phyloP scores from a whole-genome alignment of 2,329 filamentous ascomycete genomes.

The Verticillium nonalfalfae region DNA sequence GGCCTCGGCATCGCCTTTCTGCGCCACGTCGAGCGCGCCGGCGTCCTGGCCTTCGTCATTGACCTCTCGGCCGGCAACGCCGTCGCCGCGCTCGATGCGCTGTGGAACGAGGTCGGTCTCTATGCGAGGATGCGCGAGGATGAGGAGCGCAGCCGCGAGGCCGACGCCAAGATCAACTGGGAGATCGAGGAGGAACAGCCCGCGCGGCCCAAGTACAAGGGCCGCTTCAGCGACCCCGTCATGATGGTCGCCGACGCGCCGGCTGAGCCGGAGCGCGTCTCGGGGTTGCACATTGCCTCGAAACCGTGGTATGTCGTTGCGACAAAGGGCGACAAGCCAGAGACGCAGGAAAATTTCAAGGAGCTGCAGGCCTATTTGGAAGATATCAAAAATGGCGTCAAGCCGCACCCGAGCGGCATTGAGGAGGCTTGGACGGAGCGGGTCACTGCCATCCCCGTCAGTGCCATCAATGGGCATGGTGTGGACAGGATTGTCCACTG shows the following conservation, averaged over 20 bases:
- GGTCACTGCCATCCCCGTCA: conserved; percentile 74
- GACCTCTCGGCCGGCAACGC: conserved; percentile 78
- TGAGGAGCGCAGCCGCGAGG: conserved; percentile 59
- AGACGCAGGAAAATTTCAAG: conserved; percentile 72
- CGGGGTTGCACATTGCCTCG: conserved; percentile 68
- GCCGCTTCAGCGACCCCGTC: conserved; percentile 10
- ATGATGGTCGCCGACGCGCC: conserved; percentile 23
- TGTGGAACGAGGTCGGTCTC: conserved; percentile 87
- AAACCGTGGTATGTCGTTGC: conserved; percentile 98
- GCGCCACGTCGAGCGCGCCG: conserved; percentile 88
- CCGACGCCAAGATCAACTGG: conserved; percentile 50
- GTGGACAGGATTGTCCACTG: conserved; percentile 69
- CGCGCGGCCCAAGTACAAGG: conserved; percentile 1
- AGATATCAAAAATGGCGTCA: conserved; percentile 53
- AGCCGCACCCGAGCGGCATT: conserved; percentile 67
- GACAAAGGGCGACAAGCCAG: conserved; percentile 81
- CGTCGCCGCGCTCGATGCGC: conserved; percentile 66
- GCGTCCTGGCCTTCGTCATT: conserved; percentile 88
- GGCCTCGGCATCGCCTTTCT: conserved; percentile 89
- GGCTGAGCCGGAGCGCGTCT: conserved; percentile 15
- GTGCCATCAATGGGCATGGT: conserved; percentile 82
- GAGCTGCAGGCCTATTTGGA: conserved; percentile 65
- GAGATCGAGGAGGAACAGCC: conserved; percentile 42
- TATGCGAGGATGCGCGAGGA: conserved; percentile 78
- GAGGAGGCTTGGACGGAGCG: conserved; percentile 51